Percentiles rank a stretch among this genome's conserved stretches.
phyloP scores from a whole-genome alignment of 345 rosid genomes.

The Salix dunnii region DNA sequence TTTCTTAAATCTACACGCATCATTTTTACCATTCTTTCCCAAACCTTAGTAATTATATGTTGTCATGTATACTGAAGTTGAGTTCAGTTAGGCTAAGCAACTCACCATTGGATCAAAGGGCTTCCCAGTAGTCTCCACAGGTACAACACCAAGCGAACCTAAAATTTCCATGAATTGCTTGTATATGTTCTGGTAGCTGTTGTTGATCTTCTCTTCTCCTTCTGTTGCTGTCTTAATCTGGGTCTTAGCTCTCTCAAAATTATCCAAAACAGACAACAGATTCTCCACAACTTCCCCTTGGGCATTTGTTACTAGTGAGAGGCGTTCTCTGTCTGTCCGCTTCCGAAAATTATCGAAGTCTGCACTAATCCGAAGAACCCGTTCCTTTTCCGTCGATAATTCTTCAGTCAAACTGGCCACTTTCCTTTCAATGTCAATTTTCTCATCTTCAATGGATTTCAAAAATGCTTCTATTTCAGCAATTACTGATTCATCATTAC shows the following conservation, averaged over 20 bases:
- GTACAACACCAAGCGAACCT: slow-evolving; percentile 67
- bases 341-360: slow-evolving; percentile 96
- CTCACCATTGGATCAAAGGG: slow-evolving; percentile 96
- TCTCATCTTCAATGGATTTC: slow-evolving; percentile 68
- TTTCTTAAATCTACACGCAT: not conserved
- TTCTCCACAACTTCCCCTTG: slow-evolving; percentile 92
- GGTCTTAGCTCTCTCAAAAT: slow-evolving; percentile 89
- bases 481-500: slow-evolving; percentile 48
- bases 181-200: slow-evolving; percentile 89
- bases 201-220: slow-evolving; percentile 85
- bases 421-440: slow-evolving; percentile 50
- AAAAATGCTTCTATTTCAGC: slow-evolving; percentile 67
- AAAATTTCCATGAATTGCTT: slow-evolving; percentile 85
- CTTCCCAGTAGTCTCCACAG: slow-evolving; percentile 75
- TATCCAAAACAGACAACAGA: slow-evolving; percentile 75
- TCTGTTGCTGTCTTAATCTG: slow-evolving; percentile 81
- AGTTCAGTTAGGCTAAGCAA: slow-evolving; percentile 16
- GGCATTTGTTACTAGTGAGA: slow-evolving; percentile 73
- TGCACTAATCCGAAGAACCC: slow-evolving; percentile 78
- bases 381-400: slow-evolving; percentile 60
- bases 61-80: slow-evolving; percentile 7
- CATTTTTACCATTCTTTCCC: not conserved
- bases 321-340: slow-evolving; percentile 86
- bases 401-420: slow-evolving; percentile 58
- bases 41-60: not conserved